phyloP scores from a whole-genome alignment of 208 protist species.

The Acanthamoeba rhysodes region DNA sequence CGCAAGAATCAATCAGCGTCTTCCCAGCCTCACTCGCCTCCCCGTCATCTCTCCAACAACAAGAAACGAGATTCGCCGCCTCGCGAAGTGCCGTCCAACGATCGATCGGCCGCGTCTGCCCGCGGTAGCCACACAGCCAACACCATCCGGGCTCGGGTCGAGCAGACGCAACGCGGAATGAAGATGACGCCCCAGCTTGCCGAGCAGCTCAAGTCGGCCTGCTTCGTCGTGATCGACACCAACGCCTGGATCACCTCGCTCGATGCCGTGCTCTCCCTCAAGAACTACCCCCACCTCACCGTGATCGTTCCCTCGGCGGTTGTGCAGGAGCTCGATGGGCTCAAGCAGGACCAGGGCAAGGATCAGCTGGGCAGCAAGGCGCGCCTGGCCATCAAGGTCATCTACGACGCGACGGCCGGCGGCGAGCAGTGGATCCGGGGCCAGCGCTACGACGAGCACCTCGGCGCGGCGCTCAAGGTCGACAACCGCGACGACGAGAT shows the following conservation, averaged over 20 bases:
- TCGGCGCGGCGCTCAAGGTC: background rate
- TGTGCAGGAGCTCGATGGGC: slow-evolving; percentile 45
- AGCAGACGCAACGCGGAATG: background rate
- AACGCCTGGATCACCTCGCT: slow-evolving; percentile 27
- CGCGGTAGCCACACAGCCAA: background rate
- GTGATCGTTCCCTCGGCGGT: slow-evolving; percentile 40
- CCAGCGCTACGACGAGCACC: background rate
- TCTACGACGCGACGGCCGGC: slow-evolving; percentile 5
- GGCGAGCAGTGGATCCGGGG: background rate
- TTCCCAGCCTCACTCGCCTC: background rate
- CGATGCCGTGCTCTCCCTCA: slow-evolving; percentile 35
- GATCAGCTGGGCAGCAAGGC: slow-evolving; percentile 15
- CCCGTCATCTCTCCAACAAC: background rate
- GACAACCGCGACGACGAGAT: slow-evolving; percentile 58
- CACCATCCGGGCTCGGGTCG: background rate
- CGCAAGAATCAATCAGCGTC: background rate
- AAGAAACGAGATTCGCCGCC: background rate
- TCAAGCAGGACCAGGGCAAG: slow-evolving; percentile 29
- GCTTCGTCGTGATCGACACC: slow-evolving; percentile 40
- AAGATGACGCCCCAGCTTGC: slow-evolving; percentile 9
- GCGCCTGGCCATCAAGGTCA: slow-evolving; percentile 13
- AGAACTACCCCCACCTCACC: background rate
- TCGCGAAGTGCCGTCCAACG: background rate
- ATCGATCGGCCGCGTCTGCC: background rate
- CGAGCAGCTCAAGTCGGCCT: slow-evolving; percentile 28